Percentiles rank a stretch among this genome's conserved stretches.
Conservation (phyloP, 2,329 filamentous ascomycete genomes). For the Moelleriella libera region DNA sequence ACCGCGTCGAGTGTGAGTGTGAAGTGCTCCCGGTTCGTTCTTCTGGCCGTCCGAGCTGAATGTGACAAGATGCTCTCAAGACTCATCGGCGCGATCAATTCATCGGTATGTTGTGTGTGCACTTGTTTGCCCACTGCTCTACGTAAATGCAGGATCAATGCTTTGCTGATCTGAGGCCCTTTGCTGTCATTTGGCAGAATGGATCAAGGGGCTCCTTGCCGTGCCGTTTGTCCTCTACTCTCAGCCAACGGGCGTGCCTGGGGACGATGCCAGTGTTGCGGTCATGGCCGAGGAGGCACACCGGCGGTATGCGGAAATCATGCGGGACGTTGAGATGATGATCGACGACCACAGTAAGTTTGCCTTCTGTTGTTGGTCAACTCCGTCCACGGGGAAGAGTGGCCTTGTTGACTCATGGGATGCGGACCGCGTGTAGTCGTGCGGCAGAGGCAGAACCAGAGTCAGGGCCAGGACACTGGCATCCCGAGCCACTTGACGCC, state of each 20-base stretch:
- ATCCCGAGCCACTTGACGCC: conserved; percentile 18
- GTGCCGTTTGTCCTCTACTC: conserved; percentile 96
- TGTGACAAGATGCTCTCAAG: conserved; percentile 44
- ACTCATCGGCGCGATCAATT: conserved; percentile 86
- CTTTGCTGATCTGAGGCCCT: background rate
- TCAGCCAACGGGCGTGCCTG: conserved; percentile 78
- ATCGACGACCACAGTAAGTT: conserved; percentile 75
- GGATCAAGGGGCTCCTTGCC: conserved; percentile 89
- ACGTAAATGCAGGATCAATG: background rate
- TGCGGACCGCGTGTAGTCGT: conserved; percentile 34
- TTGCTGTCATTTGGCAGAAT: conserved; percentile 42
- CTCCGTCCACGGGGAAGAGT: too few relatives aligned
- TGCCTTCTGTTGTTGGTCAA: background rate
- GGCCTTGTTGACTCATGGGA: too few relatives aligned
- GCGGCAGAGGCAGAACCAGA: conserved; percentile 39
- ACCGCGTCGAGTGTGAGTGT: conserved; percentile 59
- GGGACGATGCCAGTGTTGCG: conserved; percentile 49
- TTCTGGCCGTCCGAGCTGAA: background rate
- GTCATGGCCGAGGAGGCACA: conserved; percentile 71
- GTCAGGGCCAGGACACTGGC: background rate
- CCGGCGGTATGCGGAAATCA: conserved; percentile 84
- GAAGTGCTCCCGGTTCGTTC: background rate
- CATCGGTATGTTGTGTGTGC: conserved; percentile 40
- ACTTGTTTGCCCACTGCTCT: background rate
- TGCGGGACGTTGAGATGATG: conserved; percentile 83